Percentiles rank a stretch among this genome's conserved stretches.
phyloP scores from a whole-genome alignment of 2,329 filamentous ascomycete species.

The Gaeumannomyces sp. region DNA sequence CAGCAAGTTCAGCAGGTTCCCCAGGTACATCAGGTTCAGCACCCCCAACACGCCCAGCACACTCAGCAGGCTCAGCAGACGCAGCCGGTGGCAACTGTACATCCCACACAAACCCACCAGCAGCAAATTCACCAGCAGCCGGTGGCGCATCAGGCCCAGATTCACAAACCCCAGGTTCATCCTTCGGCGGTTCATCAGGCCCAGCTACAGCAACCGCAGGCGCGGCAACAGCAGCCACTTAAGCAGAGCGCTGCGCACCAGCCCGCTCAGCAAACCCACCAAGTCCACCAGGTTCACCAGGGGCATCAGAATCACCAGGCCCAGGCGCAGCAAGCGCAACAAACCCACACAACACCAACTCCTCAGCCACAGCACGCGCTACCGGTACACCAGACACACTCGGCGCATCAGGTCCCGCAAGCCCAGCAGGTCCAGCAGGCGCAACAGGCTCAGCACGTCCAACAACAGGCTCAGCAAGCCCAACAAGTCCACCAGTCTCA shows the following conservation, averaged over 20 bases:
- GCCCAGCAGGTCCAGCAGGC: slow-evolving; percentile 22
- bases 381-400: slow-evolving; percentile 12
- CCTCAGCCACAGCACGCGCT: slow-evolving; percentile 18
- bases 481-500: slow-evolving; percentile 29
- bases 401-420: slow-evolving; percentile 13
- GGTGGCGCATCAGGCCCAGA: slow-evolving; percentile 5
- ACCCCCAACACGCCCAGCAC: slow-evolving; percentile 14
- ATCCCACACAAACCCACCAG: slow-evolving; percentile 5
- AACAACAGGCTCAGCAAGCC: slow-evolving; percentile 4
- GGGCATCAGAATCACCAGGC: slow-evolving; percentile 28
- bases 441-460: slow-evolving; percentile 21
- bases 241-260: slow-evolving; percentile 15
- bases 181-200: slow-evolving; percentile 6
- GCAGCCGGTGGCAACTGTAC: slow-evolving; percentile 6
- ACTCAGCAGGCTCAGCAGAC: slow-evolving; percentile 17
- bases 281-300: slow-evolving; percentile 23
- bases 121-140: slow-evolving; percentile 8
- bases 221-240: slow-evolving; percentile 1
- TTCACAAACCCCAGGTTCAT: slow-evolving; percentile 7
- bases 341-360: slow-evolving; percentile 24
- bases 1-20: slow-evolving; percentile 21
- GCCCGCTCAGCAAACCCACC: slow-evolving; percentile 3
- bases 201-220: slow-evolving; percentile 5
- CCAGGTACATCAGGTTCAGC: slow-evolving; percentile 24
- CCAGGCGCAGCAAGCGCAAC: slow-evolving; percentile 26